Evolutionary conservation across 1,139 yeast species (phyloP).

Genomic region (Yamadazyma atmosphaerica): DNA sequence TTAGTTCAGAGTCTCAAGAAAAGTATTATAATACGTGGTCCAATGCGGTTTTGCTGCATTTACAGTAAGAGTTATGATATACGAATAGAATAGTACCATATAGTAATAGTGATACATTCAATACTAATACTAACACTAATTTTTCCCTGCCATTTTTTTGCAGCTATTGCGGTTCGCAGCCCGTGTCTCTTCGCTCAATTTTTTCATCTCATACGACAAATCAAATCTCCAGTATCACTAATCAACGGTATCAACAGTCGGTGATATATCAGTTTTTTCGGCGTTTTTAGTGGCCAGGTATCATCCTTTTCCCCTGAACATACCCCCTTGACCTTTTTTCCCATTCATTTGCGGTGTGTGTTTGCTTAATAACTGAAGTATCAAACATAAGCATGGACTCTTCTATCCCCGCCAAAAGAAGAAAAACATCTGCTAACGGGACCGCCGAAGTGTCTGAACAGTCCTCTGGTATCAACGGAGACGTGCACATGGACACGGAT

Average conservation of each 20-base stretch:
- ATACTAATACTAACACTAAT: no score
- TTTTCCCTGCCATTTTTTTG: no score
- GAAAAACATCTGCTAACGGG: not conserved
- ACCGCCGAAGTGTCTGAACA: not conserved
- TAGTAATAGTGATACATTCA: not conserved
- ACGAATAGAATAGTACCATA: not conserved
- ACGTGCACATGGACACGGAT: slow-evolving; percentile 3
- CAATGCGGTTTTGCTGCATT: slow-evolving; percentile 9
- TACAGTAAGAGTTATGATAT: not conserved
- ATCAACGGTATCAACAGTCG: no score
- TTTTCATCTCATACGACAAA: not conserved
- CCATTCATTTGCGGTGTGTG: no score
- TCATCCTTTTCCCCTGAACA: no score
- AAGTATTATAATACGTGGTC: slow-evolving; percentile 37
- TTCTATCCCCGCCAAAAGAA: slow-evolving; percentile 2
- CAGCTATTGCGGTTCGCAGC: slow-evolving; percentile 1
- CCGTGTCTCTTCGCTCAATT: slow-evolving; percentile 1
- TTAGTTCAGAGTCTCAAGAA: slow-evolving; percentile 28
- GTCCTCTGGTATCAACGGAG: not conserved
- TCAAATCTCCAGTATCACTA: not conserved
- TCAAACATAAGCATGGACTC: no score
- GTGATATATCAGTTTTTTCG: no score
- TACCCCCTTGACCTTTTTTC: no score
- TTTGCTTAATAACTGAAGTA: no score
- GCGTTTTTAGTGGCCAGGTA: no score